Percentiles rank a stretch among this genome's conserved stretches.
Conservation (phyloP, 805 yeast genomes). For the Yarrowia yakushimensis region DNA sequence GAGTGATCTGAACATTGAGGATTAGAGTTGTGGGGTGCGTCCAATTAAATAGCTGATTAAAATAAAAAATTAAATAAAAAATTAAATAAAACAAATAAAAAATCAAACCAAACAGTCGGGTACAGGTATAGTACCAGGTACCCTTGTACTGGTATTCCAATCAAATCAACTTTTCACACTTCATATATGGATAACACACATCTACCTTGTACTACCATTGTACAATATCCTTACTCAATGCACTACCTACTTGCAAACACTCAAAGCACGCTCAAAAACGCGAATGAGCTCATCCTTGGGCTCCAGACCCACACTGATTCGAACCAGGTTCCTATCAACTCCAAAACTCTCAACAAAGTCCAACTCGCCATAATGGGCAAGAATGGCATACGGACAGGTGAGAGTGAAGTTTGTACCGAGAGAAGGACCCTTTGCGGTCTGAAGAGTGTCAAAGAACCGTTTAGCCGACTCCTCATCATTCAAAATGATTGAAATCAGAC, state of each 20-base stretch:
- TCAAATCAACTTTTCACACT: too few species aligned
- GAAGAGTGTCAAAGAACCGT: slow-evolving; percentile 66
- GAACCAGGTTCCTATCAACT: slow-evolving; percentile 68
- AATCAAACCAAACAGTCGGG: too few species aligned
- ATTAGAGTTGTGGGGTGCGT: not conserved
- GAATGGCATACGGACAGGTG: slow-evolving; percentile 83
- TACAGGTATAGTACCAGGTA: too few species aligned
- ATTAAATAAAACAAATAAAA: too few species aligned
- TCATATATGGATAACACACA: too few species aligned
- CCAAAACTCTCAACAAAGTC: slow-evolving; percentile 81
- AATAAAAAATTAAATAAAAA: too few species aligned
- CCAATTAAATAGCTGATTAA: too few species aligned
- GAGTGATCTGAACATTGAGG: not conserved
- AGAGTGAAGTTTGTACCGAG: slow-evolving; percentile 86
- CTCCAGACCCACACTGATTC: slow-evolving; percentile 85
- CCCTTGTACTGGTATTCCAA: too few species aligned
- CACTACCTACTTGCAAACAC: not conserved
- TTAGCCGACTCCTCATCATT: slow-evolving; percentile 60
- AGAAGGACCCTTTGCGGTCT: slow-evolving; percentile 82
- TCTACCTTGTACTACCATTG: too few species aligned
- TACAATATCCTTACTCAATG: too few species aligned
- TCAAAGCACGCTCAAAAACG: slow-evolving; percentile 51
- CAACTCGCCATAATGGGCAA: slow-evolving; percentile 80
- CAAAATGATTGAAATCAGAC: slow-evolving; percentile 72
- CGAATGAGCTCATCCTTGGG: slow-evolving; percentile 54